Conservation (phyloP, 495 filamentous ascomycete genomes). For the Xanthoparmelia taractica region DNA sequence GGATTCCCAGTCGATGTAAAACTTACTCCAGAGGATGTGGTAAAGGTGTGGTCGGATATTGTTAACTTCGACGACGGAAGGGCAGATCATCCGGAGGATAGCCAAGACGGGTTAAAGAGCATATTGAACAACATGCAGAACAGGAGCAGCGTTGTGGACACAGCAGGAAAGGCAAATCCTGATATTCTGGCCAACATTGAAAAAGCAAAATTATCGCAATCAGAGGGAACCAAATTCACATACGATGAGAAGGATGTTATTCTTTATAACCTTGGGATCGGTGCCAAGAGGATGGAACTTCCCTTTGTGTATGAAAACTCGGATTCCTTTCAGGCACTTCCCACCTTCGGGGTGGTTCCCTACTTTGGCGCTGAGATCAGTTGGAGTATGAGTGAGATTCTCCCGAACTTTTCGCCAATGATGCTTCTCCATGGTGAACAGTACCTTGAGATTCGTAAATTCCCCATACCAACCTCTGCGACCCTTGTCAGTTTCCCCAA, state of each 20-base stretch:
- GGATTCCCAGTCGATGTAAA: conserved; percentile 86
- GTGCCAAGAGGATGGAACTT: conserved; percentile 87
- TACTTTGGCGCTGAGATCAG: conserved; percentile 78
- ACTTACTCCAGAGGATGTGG: conserved; percentile 79
- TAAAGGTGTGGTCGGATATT: conserved; percentile 70
- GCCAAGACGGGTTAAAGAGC: conserved; percentile 66
- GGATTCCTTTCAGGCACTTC: conserved; percentile 86
- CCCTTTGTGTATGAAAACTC: conserved; percentile 80
- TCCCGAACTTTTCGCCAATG: conserved; percentile 95
- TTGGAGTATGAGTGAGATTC: conserved; percentile 72
- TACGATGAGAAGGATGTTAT: conserved; percentile 84
- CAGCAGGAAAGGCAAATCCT: conserved; percentile 31
- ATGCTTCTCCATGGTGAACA: conserved; percentile 99
- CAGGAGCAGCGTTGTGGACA: conserved; percentile 43
- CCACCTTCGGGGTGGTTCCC: conserved; percentile 91
- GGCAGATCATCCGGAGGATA: conserved; percentile 78
- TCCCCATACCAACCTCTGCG: conserved; percentile 83
- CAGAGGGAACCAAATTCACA: conserved; percentile 67
- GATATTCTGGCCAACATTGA: conserved; percentile 62
- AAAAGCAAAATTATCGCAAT: conserved; percentile 62
- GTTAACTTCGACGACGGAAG: conserved; percentile 83
- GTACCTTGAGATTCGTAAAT: conserved; percentile 92
- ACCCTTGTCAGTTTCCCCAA: conserved; percentile 73
- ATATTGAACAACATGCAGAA: conserved; percentile 93
- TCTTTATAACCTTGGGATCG: conserved; percentile 91